Base-by-base conservation (phyloP, 83 land plant genomes). In the Picea abies region DNA sequence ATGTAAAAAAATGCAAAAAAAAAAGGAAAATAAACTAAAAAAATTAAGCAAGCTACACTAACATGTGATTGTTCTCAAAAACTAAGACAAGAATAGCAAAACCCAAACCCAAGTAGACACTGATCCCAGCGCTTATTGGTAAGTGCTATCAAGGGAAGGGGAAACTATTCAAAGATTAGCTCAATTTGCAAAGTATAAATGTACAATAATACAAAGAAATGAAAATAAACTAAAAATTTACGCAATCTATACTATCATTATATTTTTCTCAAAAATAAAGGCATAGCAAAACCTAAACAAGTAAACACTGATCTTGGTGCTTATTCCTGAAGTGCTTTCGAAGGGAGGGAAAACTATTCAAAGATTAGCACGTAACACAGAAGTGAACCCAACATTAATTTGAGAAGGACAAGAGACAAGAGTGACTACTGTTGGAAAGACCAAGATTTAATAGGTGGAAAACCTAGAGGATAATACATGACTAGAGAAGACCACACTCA, bases 131-230 rank as follows among this genome's bases (percentile, higher is more conserved):
- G 68, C 80, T 29, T 68, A 67, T 60, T 19, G 17, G 22, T 17
- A 15, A 61, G 25, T 61, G 83, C 35, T 26, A 16, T 26, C 12
- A 79, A 82, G 26, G 32, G 56, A 65, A 65, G 70, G 52, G 82
- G 61, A 41, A 52, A 77, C 56, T 64, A 63, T 41, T 20, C 15
- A 77, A 83, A 76, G 56, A 62, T 49, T 72, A 83, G 25, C 37
- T 97, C 97, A 80, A 97, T 90, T 98, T 97, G 96, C 96, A 95
- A 93, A 95, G 92, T 79, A 58, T 76, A 64, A 90, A 81, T 58
- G 79, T 76, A 82, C 84, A 86, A 86, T 65, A 76, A 84, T 60
- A 35, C 72, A 89, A 82, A 83, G 82, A 83, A 78, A 83, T 81
- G 82, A 83, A 81, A 79, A 35, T 32, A 80, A 76, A 58, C 71